Evolutionary conservation across 495 filamentous ascomycete species (phyloP).

Genomic region (Sordaria brevicollis): DNA sequence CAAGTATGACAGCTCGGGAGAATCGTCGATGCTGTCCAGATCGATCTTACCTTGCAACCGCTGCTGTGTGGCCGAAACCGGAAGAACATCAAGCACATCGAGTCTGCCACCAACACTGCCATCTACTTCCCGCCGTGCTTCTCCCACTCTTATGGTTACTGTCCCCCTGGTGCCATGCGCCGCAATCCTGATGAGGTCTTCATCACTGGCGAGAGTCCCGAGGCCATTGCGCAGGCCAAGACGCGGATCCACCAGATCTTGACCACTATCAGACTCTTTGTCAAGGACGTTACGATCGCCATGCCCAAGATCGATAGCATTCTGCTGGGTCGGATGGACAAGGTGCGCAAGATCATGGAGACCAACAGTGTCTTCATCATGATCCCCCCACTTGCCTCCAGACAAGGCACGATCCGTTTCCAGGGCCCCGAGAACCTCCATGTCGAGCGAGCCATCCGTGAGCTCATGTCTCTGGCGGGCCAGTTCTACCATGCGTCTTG

Average conservation of each 20-base stretch:
- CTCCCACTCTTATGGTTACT: constrained; percentile 78
- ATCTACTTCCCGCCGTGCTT: constrained; percentile 97
- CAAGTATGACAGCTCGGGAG: constrained; percentile 60
- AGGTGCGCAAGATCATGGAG: constrained; percentile 95
- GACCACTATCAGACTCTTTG: constrained; percentile 63
- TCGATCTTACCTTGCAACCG: constrained; percentile 82
- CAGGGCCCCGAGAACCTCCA: constrained; percentile 88
- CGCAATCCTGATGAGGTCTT: constrained; percentile 83
- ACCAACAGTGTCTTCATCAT: constrained; percentile 89
- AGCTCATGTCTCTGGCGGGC: constrained; percentile 88
- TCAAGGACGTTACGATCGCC: constrained; percentile 82
- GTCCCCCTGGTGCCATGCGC: constrained; percentile 63
- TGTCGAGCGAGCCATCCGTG: constrained; percentile 85
- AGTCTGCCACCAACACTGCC: constrained; percentile 84
- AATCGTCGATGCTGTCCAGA: constrained; percentile 66
- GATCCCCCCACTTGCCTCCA: constrained; percentile 74
- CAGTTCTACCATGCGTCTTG: constrained; percentile 97
- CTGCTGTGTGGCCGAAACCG: constrained; percentile 82
- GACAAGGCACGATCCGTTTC: constrained; percentile 68
- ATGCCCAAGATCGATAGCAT: constrained; percentile 89
- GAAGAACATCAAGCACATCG: constrained; percentile 95
- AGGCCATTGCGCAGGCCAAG: constrained; percentile 78
- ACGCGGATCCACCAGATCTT: constrained; percentile 78
- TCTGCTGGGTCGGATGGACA: constrained; percentile 81
- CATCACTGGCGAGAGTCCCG: constrained; percentile 76